Base-by-base conservation (phyloP, 1,139 yeast species). In the Magnusiomyces sp. region DNA sequence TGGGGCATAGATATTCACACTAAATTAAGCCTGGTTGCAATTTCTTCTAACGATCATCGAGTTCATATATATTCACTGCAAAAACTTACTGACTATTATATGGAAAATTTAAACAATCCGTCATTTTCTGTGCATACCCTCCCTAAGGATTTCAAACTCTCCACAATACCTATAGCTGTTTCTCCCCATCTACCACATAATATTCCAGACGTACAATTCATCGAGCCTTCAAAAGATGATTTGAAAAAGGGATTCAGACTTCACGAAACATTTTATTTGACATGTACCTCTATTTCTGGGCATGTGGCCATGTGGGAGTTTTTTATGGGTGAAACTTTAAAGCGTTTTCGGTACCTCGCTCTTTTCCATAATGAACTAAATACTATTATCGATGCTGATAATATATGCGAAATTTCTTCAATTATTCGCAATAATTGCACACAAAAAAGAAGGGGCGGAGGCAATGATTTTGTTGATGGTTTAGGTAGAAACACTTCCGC, bases 1-100 rank as follows among this genome's bases (percentile, higher is more conserved):
- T 83, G 92, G 92, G 89, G 89, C 0, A 60, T 80, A 19, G 86
- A 79, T 57, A 64, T 63, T 23, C 54, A 70, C 58, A 52, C 60
- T n/a, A 33, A 55, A 31, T 73, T 68, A 47, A 63, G 72, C 51
- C 55, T 77, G 23, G 54, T 83, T 10, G 79, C 71, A 0, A 71
- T 76, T 0, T 76, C 87, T 0, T 88, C 81, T 56, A 83, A 83
- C 60, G 71, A 79, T 1, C 77, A 73, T 51, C 65, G 68, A 14
- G 63, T 79, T 1, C 67, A 76, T 0, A 53, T 80, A 2, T 70
- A 76, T 51, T 67, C 71, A 52, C 67, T 68, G 27, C 16, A 20
- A 14, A 23, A 23, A 23, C 29, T 23, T 23, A 23, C 29, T 7
- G 29, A 23, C 29, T 23, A 23, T 7, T 23, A 23, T 23, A 5